Conservation (phyloP, 78 protist genomes). For the Cavenderia fasciculata region DNA sequence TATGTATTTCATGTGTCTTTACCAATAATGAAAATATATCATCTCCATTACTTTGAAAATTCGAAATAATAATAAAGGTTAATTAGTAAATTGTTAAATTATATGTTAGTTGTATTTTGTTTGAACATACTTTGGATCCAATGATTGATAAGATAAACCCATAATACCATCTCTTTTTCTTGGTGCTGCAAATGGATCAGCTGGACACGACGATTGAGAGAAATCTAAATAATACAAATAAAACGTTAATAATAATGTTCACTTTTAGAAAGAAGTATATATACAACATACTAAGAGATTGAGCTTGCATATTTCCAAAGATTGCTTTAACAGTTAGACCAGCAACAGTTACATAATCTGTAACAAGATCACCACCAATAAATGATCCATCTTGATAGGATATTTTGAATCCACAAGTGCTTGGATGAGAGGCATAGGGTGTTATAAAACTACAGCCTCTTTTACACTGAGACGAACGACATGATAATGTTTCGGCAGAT, state of each 20-base stretch:
- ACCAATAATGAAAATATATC: constrained; percentile 29
- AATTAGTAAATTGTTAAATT: neutral
- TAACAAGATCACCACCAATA: neutral
- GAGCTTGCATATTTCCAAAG: constrained; percentile 38
- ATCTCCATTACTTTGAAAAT: constrained; percentile 14
- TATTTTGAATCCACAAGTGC: constrained; percentile 2
- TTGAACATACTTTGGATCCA: constrained; percentile 13
- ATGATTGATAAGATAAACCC: constrained; percentile 18
- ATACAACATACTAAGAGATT: constrained; percentile 36
- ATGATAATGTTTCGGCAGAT: neutral
- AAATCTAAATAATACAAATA: too few relatives aligned
- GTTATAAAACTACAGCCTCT: neutral
- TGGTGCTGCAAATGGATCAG: neutral
- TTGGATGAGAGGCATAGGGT: neutral
- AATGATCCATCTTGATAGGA: constrained; percentile 39
- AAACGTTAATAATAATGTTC: too few relatives aligned
- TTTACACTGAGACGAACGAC: neutral
- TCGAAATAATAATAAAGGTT: neutral
- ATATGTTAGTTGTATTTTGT: neutral
- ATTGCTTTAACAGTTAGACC: neutral
- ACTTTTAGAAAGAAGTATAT: too few relatives aligned
- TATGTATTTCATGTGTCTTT: neutral
- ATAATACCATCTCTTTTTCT: constrained; percentile 46
- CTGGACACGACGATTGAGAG: constrained; percentile 28
- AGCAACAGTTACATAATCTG: constrained; percentile 32